Conservation (phyloP, 2,329 filamentous ascomycete genomes). For the Fusarium mundagurra region DNA sequence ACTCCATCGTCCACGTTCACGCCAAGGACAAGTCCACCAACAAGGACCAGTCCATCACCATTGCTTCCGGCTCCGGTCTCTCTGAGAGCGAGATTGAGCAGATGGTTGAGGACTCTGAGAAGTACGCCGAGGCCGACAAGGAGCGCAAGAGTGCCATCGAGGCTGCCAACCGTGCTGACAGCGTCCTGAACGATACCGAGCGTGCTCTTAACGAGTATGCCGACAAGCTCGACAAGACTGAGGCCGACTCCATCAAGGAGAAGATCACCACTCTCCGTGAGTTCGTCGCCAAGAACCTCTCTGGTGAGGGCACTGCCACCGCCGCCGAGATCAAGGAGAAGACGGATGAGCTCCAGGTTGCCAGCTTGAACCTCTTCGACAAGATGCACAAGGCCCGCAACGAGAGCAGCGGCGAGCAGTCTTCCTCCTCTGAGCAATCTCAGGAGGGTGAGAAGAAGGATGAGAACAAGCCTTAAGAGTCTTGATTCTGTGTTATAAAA, state of each 20-base stretch:
- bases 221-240: conserved; percentile 95
- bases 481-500: conserved; percentile 38
- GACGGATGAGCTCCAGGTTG: conserved; percentile 96
- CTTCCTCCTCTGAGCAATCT: conserved; percentile 59
- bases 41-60: conserved; percentile 99
- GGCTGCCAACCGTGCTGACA: conserved; percentile 96
- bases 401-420: conserved; percentile 67
- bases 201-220: conserved; percentile 97
- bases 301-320: conserved; percentile 86
- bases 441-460: conserved; percentile 81
- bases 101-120: conserved; percentile 98
- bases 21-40: conserved; percentile 99
- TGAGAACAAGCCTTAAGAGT: conserved; percentile 72
- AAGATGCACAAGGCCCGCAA: conserved; percentile 98
- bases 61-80: conserved; percentile 96
- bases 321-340: conserved; percentile 97
- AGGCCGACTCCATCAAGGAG: conserved; percentile 92
- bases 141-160: conserved; percentile 96
- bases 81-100: conserved; percentile 93
- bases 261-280: conserved; percentile 89
- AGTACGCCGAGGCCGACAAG: conserved; percentile 94
- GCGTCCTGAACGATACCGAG: conserved; percentile 96
- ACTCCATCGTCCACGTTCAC: conserved; percentile 97
- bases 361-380: conserved; percentile 96
- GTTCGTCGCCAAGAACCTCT: conserved; percentile 93